Percentiles rank a stretch among this genome's conserved stretches.
Conservation (phyloP, 306 rosid species). For the Corylus heterophylla region DNA sequence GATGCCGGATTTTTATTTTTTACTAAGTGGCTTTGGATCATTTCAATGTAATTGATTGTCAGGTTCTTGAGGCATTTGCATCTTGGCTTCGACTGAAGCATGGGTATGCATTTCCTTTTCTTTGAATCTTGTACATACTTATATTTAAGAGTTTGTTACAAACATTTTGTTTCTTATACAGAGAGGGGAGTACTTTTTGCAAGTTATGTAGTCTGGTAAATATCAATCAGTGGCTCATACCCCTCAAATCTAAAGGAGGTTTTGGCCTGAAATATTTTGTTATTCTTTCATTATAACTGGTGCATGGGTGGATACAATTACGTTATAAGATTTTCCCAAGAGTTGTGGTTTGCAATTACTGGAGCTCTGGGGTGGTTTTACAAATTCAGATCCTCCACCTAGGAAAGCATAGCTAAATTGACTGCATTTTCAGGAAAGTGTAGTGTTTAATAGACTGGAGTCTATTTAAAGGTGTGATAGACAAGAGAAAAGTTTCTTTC, state of each 20-base stretch:
- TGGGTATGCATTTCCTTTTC: slow-evolving; percentile 57
- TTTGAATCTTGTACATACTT: background rate
- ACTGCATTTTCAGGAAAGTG: background rate
- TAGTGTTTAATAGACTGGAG: background rate
- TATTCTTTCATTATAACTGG: too few species aligned
- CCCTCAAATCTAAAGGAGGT: too few species aligned
- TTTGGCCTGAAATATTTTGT: background rate
- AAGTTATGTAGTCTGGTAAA: too few species aligned
- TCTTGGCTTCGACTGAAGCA: slow-evolving; percentile 99
- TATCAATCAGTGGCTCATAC: too few species aligned
- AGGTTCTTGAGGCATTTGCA: slow-evolving; percentile 99
- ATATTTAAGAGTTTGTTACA: background rate
- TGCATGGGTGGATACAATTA: too few species aligned
- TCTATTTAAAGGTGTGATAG: too few species aligned
- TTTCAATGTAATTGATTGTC: slow-evolving; percentile 36
- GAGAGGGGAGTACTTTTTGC: too few species aligned
- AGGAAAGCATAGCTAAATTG: background rate
- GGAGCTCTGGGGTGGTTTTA: background rate
- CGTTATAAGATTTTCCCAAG: too few species aligned
- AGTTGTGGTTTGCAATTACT: too few species aligned
- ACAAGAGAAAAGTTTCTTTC: too few species aligned
- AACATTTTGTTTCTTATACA: background rate
- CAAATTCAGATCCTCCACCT: background rate
- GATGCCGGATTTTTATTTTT: slow-evolving; percentile 8
- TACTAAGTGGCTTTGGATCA: slow-evolving; percentile 24